phyloP scores from a whole-genome alignment of 2,329 filamentous ascomycete species.

The Lasiodiplodia hormozganensis region DNA sequence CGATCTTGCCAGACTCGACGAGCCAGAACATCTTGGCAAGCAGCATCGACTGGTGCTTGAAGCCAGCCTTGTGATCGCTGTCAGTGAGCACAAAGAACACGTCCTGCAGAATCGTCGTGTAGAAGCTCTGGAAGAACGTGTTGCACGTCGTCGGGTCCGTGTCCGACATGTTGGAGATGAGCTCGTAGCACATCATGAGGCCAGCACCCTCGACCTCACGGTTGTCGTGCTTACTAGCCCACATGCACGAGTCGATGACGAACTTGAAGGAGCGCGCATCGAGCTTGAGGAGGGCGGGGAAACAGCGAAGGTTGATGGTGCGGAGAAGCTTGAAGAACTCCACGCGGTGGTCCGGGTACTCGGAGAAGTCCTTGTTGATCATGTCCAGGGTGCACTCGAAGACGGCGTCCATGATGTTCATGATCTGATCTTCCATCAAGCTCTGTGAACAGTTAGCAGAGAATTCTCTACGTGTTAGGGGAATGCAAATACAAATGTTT shows the following conservation, averaged over 20 bases:
- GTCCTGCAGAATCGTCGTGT: slow-evolving; percentile 92
- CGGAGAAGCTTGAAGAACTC: slow-evolving; percentile 98
- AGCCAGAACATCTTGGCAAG: slow-evolving; percentile 97
- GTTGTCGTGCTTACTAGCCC: slow-evolving; percentile 99
- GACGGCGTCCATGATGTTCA: slow-evolving; percentile 96
- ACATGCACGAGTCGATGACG: slow-evolving; percentile 98
- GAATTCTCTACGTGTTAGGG: background rate
- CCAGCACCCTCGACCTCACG: slow-evolving; percentile 96
- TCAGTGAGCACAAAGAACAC: slow-evolving; percentile 98
- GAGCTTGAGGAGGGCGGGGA: slow-evolving; percentile 90
- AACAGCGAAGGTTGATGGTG: slow-evolving; percentile 96
- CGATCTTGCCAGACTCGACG: slow-evolving; percentile 87
- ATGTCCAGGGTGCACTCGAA: slow-evolving; percentile 99
- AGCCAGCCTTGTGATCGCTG: slow-evolving; percentile 97
- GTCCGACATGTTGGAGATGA: slow-evolving; percentile 97
- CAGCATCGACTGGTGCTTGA: slow-evolving; percentile 96
- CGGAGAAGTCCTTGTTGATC: slow-evolving; percentile 99
- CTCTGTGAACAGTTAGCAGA: slow-evolving; percentile 58
- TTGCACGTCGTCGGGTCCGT: slow-evolving; percentile 85
- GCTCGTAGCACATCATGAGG: slow-evolving; percentile 95
- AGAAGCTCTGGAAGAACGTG: slow-evolving; percentile 98
- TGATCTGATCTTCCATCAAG: slow-evolving; percentile 98
- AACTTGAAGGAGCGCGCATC: slow-evolving; percentile 99
- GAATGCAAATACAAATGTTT: slow-evolving; percentile 29
- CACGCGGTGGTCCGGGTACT: slow-evolving; percentile 98